Evolutionary conservation across 768 basidiomycete species (phyloP), one percentile per base, ranked within the genome.

Genomic region (Boletus sensibilis): DNA sequence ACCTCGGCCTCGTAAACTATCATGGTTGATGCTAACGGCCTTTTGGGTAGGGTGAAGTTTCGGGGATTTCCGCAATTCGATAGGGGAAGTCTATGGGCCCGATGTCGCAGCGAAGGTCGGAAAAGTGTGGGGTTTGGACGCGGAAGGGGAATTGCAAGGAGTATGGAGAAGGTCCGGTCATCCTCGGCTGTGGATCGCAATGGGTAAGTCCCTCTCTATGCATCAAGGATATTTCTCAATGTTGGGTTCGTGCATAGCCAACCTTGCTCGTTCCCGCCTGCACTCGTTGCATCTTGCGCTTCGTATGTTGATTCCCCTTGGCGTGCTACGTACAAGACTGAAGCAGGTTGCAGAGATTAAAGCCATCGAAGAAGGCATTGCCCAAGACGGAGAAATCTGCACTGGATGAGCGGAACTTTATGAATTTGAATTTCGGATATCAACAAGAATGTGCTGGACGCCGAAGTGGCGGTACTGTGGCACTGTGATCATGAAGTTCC

Each of bases 51-150:
- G 35, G 4, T 45, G 12, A 61, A 85, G 82, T 1, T 77, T 78
- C 54, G 80, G 79, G 9, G 77, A 82, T 60, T 61, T 78, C 5
- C 71, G 69, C 20, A 67, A 69, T 16, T 70, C 76, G 6, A 63
- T 83, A 31, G 67, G 67, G 51, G 64, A 71, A 20, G 68, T 87
- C 6, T 78, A 81, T 50, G 84, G 81, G 0, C 69, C 77, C 4
- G 76, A 78, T 21, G 65, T 82, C 10, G 75, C 71, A 1, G 59
- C 73, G 38, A 73, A 75, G 65, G 72, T 85, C 56, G 76, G 79
- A 52, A 74, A 77, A n/a, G 68, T 87, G 14, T 84, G 87, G 88
- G 82, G 87, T 37, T 62, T 90, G 53, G 78, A 87, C 66, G 70
- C 74, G 38, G 85, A 92, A 70, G 85, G 86, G 2, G 86, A 89